Conservation (phyloP, 148 eudicot species). For the Oxyria digyna region DNA sequence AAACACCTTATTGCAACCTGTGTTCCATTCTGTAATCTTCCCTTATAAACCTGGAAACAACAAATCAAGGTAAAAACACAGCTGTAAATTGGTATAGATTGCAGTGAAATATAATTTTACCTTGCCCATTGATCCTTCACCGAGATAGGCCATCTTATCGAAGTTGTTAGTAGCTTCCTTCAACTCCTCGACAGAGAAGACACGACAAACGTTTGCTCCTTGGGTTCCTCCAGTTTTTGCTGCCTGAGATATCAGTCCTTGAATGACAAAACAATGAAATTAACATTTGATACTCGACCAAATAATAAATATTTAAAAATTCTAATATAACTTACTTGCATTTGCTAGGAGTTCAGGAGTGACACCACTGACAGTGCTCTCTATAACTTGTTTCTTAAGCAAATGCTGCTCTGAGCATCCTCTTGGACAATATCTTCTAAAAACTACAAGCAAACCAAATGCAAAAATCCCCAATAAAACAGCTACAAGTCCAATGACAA, state of each 20-base stretch:
- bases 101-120: slow-evolving; percentile 16
- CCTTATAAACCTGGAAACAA: slow-evolving; percentile 36
- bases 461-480: slow-evolving; percentile 31
- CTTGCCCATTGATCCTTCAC: slow-evolving; percentile 68
- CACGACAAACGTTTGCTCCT: slow-evolving; percentile 26
- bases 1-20: slow-evolving; percentile 52
- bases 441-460: slow-evolving; percentile 24
- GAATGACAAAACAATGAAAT: slow-evolving; percentile 11
- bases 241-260: slow-evolving; percentile 56
- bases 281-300: not conserved
- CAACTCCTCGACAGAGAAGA: slow-evolving; percentile 47
- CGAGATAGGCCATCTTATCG: slow-evolving; percentile 32
- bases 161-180: slow-evolving; percentile 59
- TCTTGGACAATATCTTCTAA: slow-evolving; percentile 29
- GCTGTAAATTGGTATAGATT: not conserved
- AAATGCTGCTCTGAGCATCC: slow-evolving; percentile 44
- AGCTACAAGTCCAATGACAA: slow-evolving; percentile 22
- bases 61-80: not conserved
- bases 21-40: slow-evolving; percentile 46
- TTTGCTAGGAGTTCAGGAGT: slow-evolving; percentile 47
- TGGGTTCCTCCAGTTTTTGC: slow-evolving; percentile 29
- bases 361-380: slow-evolving; percentile 29
- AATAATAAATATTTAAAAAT: not conserved
- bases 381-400: slow-evolving; percentile 37
- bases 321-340: slow-evolving; percentile 45